A percentile compares a stretch with the other conserved stretches of the same genome.
Evolutionary conservation across 2,329 filamentous ascomycete genomes (phyloP).

Genomic region (Scortechinia acanthostroma): DNA sequence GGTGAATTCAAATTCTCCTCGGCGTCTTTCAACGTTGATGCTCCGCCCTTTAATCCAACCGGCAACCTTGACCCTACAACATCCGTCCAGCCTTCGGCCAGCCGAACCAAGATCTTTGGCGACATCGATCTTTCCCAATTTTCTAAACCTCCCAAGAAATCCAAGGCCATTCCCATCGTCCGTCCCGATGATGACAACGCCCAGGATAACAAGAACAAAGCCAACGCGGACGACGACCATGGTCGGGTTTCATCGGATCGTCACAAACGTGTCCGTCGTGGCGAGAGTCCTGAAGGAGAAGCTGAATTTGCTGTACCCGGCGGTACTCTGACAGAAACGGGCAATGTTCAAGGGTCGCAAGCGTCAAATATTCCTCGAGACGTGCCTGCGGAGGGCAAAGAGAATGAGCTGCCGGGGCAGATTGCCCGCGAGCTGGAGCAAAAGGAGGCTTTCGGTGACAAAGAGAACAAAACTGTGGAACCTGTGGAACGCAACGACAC

Average conservation of each 20-base stretch:
- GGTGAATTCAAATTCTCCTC: constrained; percentile 1
- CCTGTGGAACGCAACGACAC: background rate
- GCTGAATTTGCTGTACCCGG: background rate
- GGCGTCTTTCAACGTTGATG: background rate
- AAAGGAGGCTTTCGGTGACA: too few species aligned
- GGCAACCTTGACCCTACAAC: background rate
- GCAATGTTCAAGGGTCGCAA: background rate
- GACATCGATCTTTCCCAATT: background rate
- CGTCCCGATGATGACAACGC: background rate
- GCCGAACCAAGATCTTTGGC: background rate
- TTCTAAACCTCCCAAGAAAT: background rate
- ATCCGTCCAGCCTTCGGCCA: background rate
- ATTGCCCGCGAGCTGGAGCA: too few species aligned
- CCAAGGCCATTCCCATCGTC: constrained; percentile 2
- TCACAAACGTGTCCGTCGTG: background rate
- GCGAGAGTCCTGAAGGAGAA: background rate
- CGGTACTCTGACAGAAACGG: background rate
- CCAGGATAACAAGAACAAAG: background rate
- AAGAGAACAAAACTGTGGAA: background rate
- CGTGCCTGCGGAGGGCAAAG: background rate
- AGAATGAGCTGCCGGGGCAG: background rate
- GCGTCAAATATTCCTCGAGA: background rate
- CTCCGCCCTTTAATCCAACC: background rate
- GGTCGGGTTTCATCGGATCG: background rate
- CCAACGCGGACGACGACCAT: background rate